Conservation (phyloP, 2,329 filamentous ascomycete genomes). For the Colletotrichum tropicicola region DNA sequence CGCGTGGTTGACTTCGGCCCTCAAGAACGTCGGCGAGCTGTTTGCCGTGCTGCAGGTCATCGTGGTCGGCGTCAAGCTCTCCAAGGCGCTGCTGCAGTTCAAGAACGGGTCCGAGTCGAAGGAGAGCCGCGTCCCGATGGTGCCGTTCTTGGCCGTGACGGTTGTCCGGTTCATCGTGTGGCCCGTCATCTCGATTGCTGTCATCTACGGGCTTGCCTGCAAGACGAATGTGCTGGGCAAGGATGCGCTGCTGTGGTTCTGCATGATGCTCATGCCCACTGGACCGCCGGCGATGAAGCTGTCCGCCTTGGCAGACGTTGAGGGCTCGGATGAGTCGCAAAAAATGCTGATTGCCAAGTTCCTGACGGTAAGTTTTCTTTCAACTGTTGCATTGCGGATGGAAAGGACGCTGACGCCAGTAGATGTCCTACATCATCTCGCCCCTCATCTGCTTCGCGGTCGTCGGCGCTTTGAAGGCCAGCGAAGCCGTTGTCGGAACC, state of each 20-base stretch:
- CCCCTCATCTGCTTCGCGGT: constrained; percentile 24
- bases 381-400: rapidly evolving
- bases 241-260: constrained; percentile 74
- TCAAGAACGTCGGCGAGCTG: constrained; percentile 69
- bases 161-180: constrained; percentile 68
- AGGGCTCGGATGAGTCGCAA: constrained; percentile 46
- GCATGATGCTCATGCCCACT: constrained; percentile 57
- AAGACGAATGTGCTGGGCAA: constrained; percentile 58
- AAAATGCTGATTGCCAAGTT: constrained; percentile 54
- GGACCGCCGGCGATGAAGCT: constrained; percentile 58
- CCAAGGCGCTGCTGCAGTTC: constrained; percentile 52
- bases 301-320: constrained; percentile 54
- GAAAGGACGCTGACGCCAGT: rapidly evolving
- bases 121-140: constrained; percentile 41
- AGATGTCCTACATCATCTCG: constrained; percentile 28
- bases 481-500: not conserved
- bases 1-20: constrained; percentile 70
- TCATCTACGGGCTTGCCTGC: constrained; percentile 63
- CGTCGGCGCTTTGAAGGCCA: constrained; percentile 20
- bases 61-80: constrained; percentile 73
- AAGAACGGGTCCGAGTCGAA: constrained; percentile 40
- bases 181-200: constrained; percentile 57
- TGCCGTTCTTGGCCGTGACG: constrained; percentile 62
- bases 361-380: constrained; percentile 44
- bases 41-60: constrained; percentile 74